These are phyloP conservation scores for Backusella australiensis DNA, from an alignment of 192 early-diverging fungal species.

Conservation along the genomic window DNA sequence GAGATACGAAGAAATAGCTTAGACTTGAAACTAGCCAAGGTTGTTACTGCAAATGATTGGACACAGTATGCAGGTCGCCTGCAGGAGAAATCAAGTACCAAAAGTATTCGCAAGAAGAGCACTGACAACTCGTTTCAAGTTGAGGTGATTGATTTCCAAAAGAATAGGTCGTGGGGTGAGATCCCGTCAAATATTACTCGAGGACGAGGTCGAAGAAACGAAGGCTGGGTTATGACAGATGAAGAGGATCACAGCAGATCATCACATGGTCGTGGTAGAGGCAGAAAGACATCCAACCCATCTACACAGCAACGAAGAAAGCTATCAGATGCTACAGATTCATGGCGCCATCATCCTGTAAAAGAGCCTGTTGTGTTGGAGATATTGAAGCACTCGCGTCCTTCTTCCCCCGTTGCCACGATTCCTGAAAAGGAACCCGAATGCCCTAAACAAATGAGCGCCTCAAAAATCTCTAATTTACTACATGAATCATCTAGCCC, in stretches of 20 bases:
- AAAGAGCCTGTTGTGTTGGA: not conserved
- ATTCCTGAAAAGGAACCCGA: not conserved
- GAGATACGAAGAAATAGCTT: not conserved
- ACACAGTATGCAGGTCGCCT: not conserved
- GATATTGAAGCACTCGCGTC: not conserved
- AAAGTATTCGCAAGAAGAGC: not conserved
- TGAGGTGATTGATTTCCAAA: conserved; percentile 4
- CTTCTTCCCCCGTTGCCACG: not conserved
- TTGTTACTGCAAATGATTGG: not conserved
- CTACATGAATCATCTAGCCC: conserved; percentile 7
- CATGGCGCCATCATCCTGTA: conserved; percentile 13
- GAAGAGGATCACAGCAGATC: not conserved
- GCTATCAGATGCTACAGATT: not conserved
- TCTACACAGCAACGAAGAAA: conserved; percentile 1
- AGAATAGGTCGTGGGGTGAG: conserved; percentile 3
- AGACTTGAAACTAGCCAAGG: not conserved
- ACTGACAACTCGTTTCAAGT: not conserved
- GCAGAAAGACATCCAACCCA: not conserved
- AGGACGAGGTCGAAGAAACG: not conserved
- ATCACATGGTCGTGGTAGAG: conserved; percentile 15
- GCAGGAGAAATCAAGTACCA: not conserved
- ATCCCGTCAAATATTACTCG: not conserved
- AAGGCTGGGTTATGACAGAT: not conserved
- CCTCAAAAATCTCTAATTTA: not conserved
- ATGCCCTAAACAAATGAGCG: not conserved